Conservation (phyloP, 192 early-diverging fungal species). For the Lunasporangiospora selenospora region DNA sequence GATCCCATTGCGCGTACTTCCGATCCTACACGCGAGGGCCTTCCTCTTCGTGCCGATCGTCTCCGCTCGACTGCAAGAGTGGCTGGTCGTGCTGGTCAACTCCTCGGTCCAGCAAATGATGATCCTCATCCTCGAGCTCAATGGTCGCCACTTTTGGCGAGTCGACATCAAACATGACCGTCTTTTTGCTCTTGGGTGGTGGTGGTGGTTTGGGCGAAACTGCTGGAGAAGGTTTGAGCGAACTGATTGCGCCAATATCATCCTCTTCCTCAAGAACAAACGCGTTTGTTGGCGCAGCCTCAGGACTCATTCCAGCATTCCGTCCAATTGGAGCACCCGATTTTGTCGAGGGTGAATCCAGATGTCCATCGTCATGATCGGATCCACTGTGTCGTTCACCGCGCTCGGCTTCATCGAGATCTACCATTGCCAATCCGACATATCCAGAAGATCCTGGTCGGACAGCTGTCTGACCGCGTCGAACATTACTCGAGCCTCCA, state of each 20-base stretch:
- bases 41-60: background rate
- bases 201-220: background rate
- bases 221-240: background rate
- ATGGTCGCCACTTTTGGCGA: background rate
- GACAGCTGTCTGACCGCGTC: conserved; percentile 2
- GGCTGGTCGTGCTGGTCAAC: too few relatives aligned
- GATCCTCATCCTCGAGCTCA: background rate
- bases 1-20: too few relatives aligned
- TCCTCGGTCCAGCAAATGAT: too few relatives aligned
- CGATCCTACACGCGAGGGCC: too few relatives aligned
- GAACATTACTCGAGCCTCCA: background rate
- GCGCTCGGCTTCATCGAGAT: conserved; percentile 29
- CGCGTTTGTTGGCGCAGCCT: background rate
- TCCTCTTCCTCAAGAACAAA: conserved; percentile 36
- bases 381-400: conserved; percentile 8
- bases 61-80: too few relatives aligned
- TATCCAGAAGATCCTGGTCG: conserved; percentile 23
- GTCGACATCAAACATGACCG: conserved; percentile 24
- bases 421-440: conserved; percentile 40
- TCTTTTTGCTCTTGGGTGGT: conserved; percentile 14
- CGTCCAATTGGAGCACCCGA: background rate
- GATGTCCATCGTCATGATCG: background rate
- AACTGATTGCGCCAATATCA: conserved; percentile 9
- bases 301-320: background rate
- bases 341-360: background rate